Conservation (phyloP, 116 monocot genomes). For the Iris pallida region DNA sequence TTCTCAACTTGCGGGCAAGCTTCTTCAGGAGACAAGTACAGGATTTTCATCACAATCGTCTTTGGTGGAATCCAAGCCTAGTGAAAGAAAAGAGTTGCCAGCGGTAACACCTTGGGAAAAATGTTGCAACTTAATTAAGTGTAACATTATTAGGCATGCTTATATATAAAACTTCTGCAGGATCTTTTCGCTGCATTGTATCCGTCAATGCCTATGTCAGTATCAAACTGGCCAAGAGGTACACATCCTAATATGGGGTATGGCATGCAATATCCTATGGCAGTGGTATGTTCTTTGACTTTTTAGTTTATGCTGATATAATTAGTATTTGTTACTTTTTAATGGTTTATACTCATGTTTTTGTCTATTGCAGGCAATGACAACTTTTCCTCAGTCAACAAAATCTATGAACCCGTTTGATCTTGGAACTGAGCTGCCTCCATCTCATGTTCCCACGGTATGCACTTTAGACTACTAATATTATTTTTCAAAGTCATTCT, state of each 20-base stretch:
- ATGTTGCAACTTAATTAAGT: not conserved
- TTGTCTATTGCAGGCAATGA: constrained; percentile 36
- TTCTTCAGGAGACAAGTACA: constrained; percentile 16
- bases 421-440: constrained; percentile 42
- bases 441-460: constrained; percentile 53
- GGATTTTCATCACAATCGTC: constrained; percentile 15
- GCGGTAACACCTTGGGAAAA: constrained; percentile 31
- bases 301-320: constrained; percentile 5
- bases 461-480: not conserved
- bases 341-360: not conserved
- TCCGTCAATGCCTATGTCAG: constrained; percentile 27
- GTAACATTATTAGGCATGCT: not conserved
- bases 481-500: not conserved
- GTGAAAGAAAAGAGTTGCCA: constrained; percentile 78
- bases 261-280: constrained; percentile 74
- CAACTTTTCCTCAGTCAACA: constrained; percentile 32
- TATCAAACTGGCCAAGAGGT: constrained; percentile 53
- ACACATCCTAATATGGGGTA: constrained; percentile 61
- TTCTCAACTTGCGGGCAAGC: constrained; percentile 15
- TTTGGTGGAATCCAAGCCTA: constrained; percentile 36
- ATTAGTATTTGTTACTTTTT: not conserved
- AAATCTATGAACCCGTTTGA: constrained; percentile 87
- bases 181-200: constrained; percentile 71
- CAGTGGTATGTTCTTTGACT: constrained; percentile 33
- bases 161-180: constrained; percentile 28